Base-by-base conservation (phyloP, 129 eudicot genomes). In the Artemisia tridentata region DNA sequence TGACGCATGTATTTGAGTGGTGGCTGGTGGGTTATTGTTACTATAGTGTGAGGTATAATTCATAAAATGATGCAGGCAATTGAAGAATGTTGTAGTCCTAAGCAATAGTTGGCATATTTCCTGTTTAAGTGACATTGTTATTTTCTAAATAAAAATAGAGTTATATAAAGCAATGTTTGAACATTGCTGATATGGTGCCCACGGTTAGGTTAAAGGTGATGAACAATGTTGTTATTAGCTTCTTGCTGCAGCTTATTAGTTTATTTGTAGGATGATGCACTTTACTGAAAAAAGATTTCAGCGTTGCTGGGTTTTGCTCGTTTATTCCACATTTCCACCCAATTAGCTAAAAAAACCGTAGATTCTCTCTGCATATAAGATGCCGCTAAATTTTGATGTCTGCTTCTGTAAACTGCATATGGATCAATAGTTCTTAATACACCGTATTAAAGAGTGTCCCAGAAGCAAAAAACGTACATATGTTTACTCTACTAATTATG, bases 141-240 rank as follows among this genome's bases (percentile, higher is more conserved):
- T 8, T 58, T 58, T 2, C 3, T 21, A 12, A 18, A 54, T 20
- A 57, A 13, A 53, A 17, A 16, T 7, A 21, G 12, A 20, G 12
- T 21, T 12, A 21, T 4, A 16, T 71, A 8, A 11, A 71, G 27
- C 1, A 25, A n/a, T 1, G 31, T 7, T 23, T 34, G 45, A 31
- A 17, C 16, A 8, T 53, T 23, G 45, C 5, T 45, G 19, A 21
- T 51, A 18, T 51, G 10, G 11, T 38, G 45, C 1, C 1, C 2
- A 0, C 6, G 2, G 45, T 38, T 38, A 7, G 10, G 45, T 38
- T 38, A 38, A 7, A 38, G 45, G 2, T 7, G 45, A 7, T 74
- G 72, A 57, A 67, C 68, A 46, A 4, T 38, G 63, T 31, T 25
- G 13, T 63, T 63, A 21, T 34, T 13, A 51, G 63, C 53, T 52